Percentiles rank a stretch among this genome's conserved stretches.
These are phyloP conservation scores for Colletotrichum orbiculare DNA, from an alignment of 2,329 filamentous ascomycete species.

Conservation along the genomic window DNA sequence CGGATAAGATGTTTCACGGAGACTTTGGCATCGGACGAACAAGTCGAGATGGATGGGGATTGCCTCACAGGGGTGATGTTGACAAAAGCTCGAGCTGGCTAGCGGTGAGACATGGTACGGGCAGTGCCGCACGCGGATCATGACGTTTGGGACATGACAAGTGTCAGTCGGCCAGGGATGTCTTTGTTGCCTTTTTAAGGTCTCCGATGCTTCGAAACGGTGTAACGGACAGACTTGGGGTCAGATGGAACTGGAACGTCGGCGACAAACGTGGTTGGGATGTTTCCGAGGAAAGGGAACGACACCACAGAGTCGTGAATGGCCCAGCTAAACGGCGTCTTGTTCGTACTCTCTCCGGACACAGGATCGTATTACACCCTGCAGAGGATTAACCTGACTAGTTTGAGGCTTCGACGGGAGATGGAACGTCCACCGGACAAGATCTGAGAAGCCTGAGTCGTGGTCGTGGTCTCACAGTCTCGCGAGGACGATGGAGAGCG, in stretches of 20 bases:
- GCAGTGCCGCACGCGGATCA: neutral
- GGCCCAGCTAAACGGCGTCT: too few relatives aligned
- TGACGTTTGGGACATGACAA: neutral
- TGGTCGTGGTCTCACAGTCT: too few relatives aligned
- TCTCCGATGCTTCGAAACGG: constrained; percentile 24
- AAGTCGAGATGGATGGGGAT: neutral
- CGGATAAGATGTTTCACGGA: constrained; percentile 23
- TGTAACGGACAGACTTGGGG: constrained; percentile 5
- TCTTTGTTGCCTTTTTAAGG: neutral
- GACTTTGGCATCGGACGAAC: constrained; percentile 25
- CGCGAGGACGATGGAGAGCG: too few relatives aligned
- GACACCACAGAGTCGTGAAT: too few relatives aligned
- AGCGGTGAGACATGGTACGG: neutral
- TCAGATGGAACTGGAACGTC: constrained; percentile 2
- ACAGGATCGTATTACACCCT: neutral
- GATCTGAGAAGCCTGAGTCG: too few relatives aligned
- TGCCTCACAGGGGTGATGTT: neutral
- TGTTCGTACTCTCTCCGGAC: too few relatives aligned
- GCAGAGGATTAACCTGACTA: too few relatives aligned
- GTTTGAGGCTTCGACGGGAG: too few relatives aligned
- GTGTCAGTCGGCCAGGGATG: neutral
- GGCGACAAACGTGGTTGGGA: constrained; percentile 12
- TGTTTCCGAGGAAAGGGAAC: neutral
- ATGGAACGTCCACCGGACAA: too few relatives aligned
- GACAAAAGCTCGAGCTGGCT: neutral